Percentiles rank a stretch among this genome's conserved stretches.
These are phyloP conservation scores for Pistacia atlantica DNA, from an alignment of 345 rosid species.

Conservation along the genomic window DNA sequence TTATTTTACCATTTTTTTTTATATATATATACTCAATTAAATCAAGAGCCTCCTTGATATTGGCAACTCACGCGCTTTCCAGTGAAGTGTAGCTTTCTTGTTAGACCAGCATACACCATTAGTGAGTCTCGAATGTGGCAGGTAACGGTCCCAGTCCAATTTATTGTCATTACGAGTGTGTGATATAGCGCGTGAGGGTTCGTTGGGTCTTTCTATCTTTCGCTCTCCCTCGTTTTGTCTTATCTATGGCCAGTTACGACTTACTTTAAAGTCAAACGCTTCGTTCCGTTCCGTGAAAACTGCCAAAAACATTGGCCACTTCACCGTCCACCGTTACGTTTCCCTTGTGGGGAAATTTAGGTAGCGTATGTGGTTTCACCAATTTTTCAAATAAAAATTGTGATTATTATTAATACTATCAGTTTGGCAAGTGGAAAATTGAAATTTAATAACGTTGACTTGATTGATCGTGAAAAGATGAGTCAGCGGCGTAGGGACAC, in stretches of 20 bases:
- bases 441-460: constrained; percentile 1
- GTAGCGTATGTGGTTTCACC: background rate
- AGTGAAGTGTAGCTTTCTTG: background rate
- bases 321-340: background rate
- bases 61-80: constrained; percentile 13
- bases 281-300: background rate
- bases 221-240: background rate
- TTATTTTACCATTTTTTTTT: background rate
- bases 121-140: background rate
- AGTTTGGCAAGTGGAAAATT: too few relatives aligned
- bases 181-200: constrained; percentile 11
- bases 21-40: background rate
- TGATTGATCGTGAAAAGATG: background rate
- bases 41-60: background rate
- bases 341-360: too few relatives aligned
- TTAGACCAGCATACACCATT: background rate
- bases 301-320: background rate
- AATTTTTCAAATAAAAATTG: too few relatives aligned
- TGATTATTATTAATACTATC: too few relatives aligned
- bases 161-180: constrained; percentile 4
- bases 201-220: background rate
- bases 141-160: background rate
- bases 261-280: background rate
- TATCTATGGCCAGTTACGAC: background rate
- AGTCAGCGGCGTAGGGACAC: background rate